Conservation (phyloP, 2,329 filamentous ascomycete species). For the Ceratocystis eucalypticola region DNA sequence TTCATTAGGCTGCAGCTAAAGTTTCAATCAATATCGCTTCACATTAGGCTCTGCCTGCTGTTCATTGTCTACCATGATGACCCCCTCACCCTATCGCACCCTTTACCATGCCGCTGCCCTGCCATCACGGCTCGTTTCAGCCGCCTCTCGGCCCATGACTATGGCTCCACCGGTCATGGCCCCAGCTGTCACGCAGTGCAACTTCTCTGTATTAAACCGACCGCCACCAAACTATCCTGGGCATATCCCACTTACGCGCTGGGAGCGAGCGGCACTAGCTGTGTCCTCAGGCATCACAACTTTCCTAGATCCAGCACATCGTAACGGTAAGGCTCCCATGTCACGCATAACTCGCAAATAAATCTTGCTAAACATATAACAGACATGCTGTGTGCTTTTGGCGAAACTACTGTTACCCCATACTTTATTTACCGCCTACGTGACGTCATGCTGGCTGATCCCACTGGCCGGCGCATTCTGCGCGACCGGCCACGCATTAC, state of each 20-base stretch:
- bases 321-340: constrained; percentile 46
- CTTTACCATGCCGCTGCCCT: not conserved
- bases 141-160: not conserved
- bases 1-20: too few species aligned
- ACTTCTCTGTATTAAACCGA: constrained; percentile 72
- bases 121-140: not conserved
- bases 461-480: constrained; percentile 81
- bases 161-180: not conserved
- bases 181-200: not conserved
- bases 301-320: constrained; percentile 55
- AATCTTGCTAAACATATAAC: constrained; percentile 4
- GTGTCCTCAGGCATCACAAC: constrained; percentile 50
- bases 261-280: constrained; percentile 63
- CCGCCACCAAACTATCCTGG: constrained; percentile 79
- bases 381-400: constrained; percentile 91
- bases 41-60: not conserved
- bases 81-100: not conserved
- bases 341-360: too few species aligned
- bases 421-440: constrained; percentile 91
- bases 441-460: constrained; percentile 72
- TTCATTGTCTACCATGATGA: not conserved
- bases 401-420: constrained; percentile 84
- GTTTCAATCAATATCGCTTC: too few species aligned
- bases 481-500: constrained; percentile 80
- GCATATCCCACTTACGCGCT: constrained; percentile 71